A percentile compares a stretch with the other conserved stretches of the same genome.
These are phyloP conservation scores for Aurinia saxatilis DNA, from an alignment of 345 rosid genomes.

Conservation along the genomic window DNA sequence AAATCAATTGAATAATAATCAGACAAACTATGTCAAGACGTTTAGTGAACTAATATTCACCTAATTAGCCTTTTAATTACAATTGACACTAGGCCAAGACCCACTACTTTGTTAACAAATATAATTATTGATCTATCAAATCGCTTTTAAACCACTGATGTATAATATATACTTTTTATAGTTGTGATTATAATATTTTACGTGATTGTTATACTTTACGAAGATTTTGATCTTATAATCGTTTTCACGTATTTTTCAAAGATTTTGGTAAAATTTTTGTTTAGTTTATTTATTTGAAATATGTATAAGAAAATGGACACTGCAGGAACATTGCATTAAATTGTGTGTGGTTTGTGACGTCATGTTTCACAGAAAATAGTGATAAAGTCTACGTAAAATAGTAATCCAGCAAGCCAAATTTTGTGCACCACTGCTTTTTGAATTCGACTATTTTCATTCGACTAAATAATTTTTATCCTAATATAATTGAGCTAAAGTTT, in stretches of 20 bases:
- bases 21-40: not conserved
- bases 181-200: too few species aligned
- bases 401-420: not conserved
- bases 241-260: not conserved
- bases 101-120: too few species aligned
- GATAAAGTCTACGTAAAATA: not conserved
- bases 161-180: too few species aligned
- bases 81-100: not conserved
- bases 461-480: not conserved
- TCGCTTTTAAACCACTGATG: too few species aligned
- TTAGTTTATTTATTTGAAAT: too few species aligned
- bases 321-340: not conserved
- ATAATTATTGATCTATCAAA: too few species aligned
- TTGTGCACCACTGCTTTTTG: not conserved
- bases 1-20: too few species aligned
- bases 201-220: too few species aligned
- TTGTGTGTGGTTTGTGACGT: not conserved
- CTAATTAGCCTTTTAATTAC: not conserved
- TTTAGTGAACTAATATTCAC: slow-evolving; percentile 21
- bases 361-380: not conserved
- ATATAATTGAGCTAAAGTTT: slow-evolving; percentile 1
- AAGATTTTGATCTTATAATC: too few species aligned
- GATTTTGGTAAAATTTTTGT: too few species aligned
- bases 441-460: not conserved
- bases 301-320: too few species aligned